A percentile compares a stretch with the other conserved stretches of the same genome.
These are phyloP conservation scores for Microsporum ferrugineum DNA, from an alignment of 2,329 filamentous ascomycete species.

Conservation along the genomic window DNA sequence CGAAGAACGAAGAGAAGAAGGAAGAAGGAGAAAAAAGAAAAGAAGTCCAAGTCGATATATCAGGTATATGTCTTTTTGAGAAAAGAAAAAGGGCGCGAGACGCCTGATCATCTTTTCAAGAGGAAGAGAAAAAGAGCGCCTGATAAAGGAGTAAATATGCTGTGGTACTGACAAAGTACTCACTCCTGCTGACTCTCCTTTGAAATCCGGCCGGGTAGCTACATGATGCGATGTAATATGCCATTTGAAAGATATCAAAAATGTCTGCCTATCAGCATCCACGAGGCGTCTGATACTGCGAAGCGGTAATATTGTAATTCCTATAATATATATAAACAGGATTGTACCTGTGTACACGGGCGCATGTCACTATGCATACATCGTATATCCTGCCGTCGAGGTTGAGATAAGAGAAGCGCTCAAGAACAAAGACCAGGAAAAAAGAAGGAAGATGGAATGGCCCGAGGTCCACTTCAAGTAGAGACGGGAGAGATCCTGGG, in stretches of 20 bases:
- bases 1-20: not conserved
- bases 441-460: not conserved
- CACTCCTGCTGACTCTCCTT: not conserved
- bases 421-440: not conserved
- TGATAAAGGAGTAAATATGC: not conserved
- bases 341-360: not conserved
- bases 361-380: not conserved
- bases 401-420: not conserved
- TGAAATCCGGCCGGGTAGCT: not conserved
- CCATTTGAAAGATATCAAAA: not conserved
- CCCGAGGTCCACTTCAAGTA: not conserved
- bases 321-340: not conserved
- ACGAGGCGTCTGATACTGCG: not conserved
- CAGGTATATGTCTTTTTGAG: not conserved
- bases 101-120: not conserved
- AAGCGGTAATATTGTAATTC: not conserved
- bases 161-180: not conserved
- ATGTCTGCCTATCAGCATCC: not conserved
- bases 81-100: not conserved
- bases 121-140: no score
- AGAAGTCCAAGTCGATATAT: not conserved
- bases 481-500: not conserved
- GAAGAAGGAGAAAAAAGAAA: not conserved
- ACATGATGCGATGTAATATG: constrained; percentile 2
- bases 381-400: not conserved